Conservation (phyloP, 2,329 filamentous ascomycete species). For the Colletotrichum sidae region DNA sequence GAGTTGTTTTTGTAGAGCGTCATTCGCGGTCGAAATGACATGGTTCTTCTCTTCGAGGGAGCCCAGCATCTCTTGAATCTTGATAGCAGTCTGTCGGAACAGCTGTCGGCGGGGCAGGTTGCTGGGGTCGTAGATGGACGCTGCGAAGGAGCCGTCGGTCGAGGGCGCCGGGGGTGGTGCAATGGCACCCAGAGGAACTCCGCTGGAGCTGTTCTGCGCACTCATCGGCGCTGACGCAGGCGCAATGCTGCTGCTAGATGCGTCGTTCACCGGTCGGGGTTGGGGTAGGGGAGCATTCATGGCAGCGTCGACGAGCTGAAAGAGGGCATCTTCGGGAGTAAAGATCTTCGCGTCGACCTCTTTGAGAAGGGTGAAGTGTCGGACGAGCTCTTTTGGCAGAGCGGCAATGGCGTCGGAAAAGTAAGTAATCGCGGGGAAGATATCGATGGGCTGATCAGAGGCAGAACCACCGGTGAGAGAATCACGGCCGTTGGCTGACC, state of each 20-base stretch:
- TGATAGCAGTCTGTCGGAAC: constrained; percentile 81
- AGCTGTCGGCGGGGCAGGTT: constrained; percentile 77
- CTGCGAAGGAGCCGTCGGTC: constrained; percentile 56
- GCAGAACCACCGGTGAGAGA: constrained; percentile 56
- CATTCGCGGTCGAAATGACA: constrained; percentile 91
- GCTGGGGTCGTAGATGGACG: constrained; percentile 62
- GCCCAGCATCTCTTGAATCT: constrained; percentile 86
- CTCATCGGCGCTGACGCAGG: constrained; percentile 61
- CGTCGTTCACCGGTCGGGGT: constrained; percentile 57
- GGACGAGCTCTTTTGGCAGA: constrained; percentile 92
- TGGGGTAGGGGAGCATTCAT: constrained; percentile 63
- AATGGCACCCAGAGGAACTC: constrained; percentile 50
- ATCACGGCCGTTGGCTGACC: constrained; percentile 59
- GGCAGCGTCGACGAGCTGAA: constrained; percentile 77
- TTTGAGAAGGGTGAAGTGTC: constrained; percentile 94
- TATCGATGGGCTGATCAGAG: constrained; percentile 71
- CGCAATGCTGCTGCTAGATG: constrained; percentile 54
- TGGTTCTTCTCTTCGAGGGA: constrained; percentile 98
- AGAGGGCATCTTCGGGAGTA: constrained; percentile 84
- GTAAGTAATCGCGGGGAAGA: constrained; percentile 74
- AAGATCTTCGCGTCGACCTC: constrained; percentile 98
- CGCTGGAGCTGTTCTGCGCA: constrained; percentile 61
- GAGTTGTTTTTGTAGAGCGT: constrained; percentile 87
- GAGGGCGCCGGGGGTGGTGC: constrained; percentile 50
- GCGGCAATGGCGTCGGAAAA: constrained; percentile 95